Conservation (phyloP, 352 stramenopile genomes). For the Phytophthora foliorum region DNA sequence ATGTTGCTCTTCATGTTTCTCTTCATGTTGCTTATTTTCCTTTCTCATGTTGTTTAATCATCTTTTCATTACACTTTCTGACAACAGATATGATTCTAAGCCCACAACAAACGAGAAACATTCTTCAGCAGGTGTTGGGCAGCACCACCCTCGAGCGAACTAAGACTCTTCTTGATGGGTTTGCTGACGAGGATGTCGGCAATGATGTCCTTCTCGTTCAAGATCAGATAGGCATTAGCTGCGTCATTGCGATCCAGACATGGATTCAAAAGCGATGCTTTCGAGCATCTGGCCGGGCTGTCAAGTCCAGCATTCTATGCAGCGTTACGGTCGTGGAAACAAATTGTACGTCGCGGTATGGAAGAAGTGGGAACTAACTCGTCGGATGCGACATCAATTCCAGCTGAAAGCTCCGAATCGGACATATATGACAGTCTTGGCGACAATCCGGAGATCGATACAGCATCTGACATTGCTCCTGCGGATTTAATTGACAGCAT, state of each 20-base stretch:
- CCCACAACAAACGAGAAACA: slow-evolving; percentile 19
- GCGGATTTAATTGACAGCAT: no score
- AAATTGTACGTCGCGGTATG: not conserved
- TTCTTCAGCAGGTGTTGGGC: slow-evolving; percentile 8
- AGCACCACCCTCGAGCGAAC: not conserved
- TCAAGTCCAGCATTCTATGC: not conserved
- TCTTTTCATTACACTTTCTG: not conserved
- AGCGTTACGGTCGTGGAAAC: not conserved
- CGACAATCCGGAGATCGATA: no score
- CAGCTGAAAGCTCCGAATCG: not conserved
- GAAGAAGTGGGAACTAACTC: not conserved
- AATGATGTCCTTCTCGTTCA: slow-evolving; percentile 16
- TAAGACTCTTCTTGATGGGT: not conserved
- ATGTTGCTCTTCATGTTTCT: not conserved
- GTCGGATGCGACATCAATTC: not conserved
- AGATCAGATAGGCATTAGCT: slow-evolving; percentile 16
- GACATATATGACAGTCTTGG: no score
- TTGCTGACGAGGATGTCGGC: slow-evolving; percentile 1
- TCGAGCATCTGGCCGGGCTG: not conserved
- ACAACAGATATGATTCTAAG: slow-evolving; percentile 16
- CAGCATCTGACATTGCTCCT: no score
- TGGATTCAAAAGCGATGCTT: no score
- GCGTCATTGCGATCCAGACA: slow-evolving; percentile 12
- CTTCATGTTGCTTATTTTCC: not conserved
- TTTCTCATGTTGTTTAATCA: not conserved